Conservation (phyloP, 805 yeast species). For the Lipomyces spencermartinsiae region DNA sequence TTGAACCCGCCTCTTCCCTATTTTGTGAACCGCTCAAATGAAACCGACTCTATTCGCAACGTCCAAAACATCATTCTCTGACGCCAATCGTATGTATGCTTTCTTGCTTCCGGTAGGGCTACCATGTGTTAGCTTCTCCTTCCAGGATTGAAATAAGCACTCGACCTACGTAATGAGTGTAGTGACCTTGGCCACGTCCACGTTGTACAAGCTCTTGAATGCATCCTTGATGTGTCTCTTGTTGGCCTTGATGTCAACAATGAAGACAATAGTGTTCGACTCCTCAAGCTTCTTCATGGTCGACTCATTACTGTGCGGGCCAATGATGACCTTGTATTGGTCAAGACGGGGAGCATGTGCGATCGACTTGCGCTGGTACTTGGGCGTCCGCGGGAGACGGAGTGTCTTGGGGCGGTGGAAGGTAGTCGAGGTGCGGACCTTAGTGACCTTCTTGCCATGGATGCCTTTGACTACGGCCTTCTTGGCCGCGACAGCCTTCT, state of each 20-base stretch:
- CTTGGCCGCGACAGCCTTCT: slow-evolving; percentile 96
- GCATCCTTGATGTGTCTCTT: slow-evolving; percentile 98
- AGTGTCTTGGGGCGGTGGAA: slow-evolving; percentile 98
- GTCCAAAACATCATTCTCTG: slow-evolving; percentile 99
- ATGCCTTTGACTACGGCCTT: slow-evolving; percentile 98
- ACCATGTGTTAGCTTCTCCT: slow-evolving; percentile 12
- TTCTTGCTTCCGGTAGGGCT: slow-evolving; percentile 99
- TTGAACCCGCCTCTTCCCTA: background rate
- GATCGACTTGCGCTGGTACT: slow-evolving; percentile 92
- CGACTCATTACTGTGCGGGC: slow-evolving; percentile 97
- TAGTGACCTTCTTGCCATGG: slow-evolving; percentile 84
- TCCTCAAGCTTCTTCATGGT: slow-evolving; percentile 99
- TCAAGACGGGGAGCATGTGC: slow-evolving; percentile 98
- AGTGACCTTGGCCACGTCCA: slow-evolving; percentile 92
- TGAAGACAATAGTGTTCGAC: slow-evolving; percentile 98
- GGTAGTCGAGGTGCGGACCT: slow-evolving; percentile 93
- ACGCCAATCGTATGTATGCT: slow-evolving; percentile 98
- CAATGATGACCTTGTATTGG: slow-evolving; percentile 90
- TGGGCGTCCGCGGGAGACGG: slow-evolving; percentile 91
- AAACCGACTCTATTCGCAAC: slow-evolving; percentile 98
- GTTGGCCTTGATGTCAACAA: slow-evolving; percentile 96
- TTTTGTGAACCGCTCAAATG: slow-evolving; percentile 23
- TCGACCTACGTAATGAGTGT: slow-evolving; percentile 66
- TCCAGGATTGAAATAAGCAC: background rate
- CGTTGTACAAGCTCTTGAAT: slow-evolving; percentile 97